Evolutionary conservation across 495 filamentous ascomycete genomes (phyloP).

Genomic region (Hypoxylon intermedium): DNA sequence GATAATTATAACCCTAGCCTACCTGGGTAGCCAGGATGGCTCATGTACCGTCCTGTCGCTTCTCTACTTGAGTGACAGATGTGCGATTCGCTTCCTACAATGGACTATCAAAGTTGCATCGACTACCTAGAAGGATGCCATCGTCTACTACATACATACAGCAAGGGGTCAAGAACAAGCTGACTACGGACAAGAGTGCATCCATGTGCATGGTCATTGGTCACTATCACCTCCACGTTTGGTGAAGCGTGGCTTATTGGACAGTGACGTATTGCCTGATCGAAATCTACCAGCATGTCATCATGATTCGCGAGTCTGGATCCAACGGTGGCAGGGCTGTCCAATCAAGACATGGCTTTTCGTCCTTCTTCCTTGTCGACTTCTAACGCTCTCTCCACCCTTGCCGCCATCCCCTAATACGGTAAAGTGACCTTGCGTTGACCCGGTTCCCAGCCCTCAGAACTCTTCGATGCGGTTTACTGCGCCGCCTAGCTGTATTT

Average conservation of each 20-base stretch:
- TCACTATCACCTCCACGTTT: background rate
- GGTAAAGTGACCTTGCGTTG: constrained; percentile 10
- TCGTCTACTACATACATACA: constrained; percentile 8
- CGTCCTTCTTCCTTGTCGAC: constrained; percentile 7
- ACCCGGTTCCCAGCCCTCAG: too few relatives aligned
- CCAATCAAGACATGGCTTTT: constrained; percentile 24
- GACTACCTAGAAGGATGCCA: constrained; percentile 12
- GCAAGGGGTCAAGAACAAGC: too few relatives aligned
- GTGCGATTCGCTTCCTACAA: constrained; percentile 3
- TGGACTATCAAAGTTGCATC: constrained; percentile 8
- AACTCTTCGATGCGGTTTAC: constrained; percentile 4
- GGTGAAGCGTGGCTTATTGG: constrained; percentile 8
- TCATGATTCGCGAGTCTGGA: constrained; percentile 24
- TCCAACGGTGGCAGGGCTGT: constrained; percentile 31
- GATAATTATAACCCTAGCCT: constrained; percentile 15
- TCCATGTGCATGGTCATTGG: background rate
- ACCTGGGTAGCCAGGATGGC: too few relatives aligned
- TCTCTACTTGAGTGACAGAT: background rate
- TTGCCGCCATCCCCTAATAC: background rate
- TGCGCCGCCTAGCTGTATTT: constrained; percentile 13
- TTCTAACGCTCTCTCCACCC: constrained; percentile 5
- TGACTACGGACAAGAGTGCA: too few relatives aligned
- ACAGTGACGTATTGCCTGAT: constrained; percentile 32
- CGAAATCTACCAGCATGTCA: constrained; percentile 26
- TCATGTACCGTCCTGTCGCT: constrained; percentile 2